Evolutionary conservation across 108 stramenopile genomes (phyloP).

Genomic region (Nitzschia palea): DNA sequence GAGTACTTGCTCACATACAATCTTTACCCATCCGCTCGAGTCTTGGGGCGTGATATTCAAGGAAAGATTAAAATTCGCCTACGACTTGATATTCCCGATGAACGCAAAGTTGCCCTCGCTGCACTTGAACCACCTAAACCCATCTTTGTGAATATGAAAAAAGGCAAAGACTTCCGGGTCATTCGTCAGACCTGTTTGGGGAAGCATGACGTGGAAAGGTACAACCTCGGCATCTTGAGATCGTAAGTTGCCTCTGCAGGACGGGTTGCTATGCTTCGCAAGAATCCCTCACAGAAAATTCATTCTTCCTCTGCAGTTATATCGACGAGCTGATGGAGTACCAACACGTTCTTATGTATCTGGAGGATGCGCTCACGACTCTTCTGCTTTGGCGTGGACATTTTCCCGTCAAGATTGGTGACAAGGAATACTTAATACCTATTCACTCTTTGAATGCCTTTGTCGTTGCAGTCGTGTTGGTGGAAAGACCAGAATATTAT

Average conservation of each 20-base stretch:
- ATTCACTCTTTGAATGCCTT: constrained; percentile 63
- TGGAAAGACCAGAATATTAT: constrained; percentile 62
- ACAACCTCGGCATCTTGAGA: constrained; percentile 31
- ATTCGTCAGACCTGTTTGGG: constrained; percentile 63
- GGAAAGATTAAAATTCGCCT: constrained; percentile 43
- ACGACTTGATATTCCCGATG: constrained; percentile 61
- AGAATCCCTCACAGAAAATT: neutral
- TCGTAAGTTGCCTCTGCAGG: constrained; percentile 23
- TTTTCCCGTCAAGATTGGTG: constrained; percentile 27
- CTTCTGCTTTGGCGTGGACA: constrained; percentile 73
- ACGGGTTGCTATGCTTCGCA: neutral
- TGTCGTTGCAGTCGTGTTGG: constrained; percentile 41
- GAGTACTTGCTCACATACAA: constrained; percentile 66
- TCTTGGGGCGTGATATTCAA: constrained; percentile 25
- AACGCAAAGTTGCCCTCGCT: constrained; percentile 48
- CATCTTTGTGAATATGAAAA: constrained; percentile 67
- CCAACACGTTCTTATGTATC: constrained; percentile 39
- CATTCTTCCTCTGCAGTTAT: constrained; percentile 17
- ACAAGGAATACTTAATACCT: constrained; percentile 36
- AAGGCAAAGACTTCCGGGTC: constrained; percentile 63
- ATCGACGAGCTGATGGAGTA: constrained; percentile 48
- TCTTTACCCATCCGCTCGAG: constrained; percentile 44
- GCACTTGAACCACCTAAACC: constrained; percentile 44
- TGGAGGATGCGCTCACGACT: constrained; percentile 59
- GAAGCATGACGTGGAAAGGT: constrained; percentile 45